Evolutionary conservation across 768 basidiomycete genomes (phyloP), one percentile per base, ranked within the genome.

Genomic region (Mycena galopus): DNA sequence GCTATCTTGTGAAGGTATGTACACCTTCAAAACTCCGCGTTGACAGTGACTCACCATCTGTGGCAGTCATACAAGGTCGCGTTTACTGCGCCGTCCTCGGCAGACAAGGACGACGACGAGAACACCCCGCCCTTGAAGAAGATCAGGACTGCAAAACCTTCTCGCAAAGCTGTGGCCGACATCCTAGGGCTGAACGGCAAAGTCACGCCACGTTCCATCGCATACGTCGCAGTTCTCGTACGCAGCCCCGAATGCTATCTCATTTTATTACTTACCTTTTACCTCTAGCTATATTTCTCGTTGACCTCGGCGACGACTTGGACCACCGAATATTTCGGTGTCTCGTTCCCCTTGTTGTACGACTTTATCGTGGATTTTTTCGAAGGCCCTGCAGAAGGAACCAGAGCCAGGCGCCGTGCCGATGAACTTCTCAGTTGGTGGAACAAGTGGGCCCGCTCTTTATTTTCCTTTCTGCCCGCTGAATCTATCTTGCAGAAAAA

Each of bases 321-420:
- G 71, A 42, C 25, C 2, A 25, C 42, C 3, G 35, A 64, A 9
- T 63, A 64, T 44, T 53, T 35, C 23, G n/a, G 10, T 4, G 42
- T 72, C 14, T 72, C 66, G 6, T 25, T 67, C 1, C 65, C 51
- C 23, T 64, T 65, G 25, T 16, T 71, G 42, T 71, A 66, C n/a
- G 64, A 66, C n/a, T 71, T 71, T 29, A 50, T 71, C 10, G 70
- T 71, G 10, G 70, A 71, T 37, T 71, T 42, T 32, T 71, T 71
- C n/a, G 70, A 71, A 44, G 70, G 21, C 1, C 63, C 70, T 17
- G 55, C n/a, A 19, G 30, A 19, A 5, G 64, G 64, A 10, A 12
- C 64, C 3, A 23, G 14, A 14, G 70, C 70, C 25, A 35, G 57
- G 25, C 29, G 21, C 9, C 57, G 70, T 11, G 64, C 47, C 16